A percentile compares a stretch with the other conserved stretches of the same genome.
phyloP scores from a whole-genome alignment of 495 filamentous ascomycete genomes.

The Penicillium simplicissimum region DNA sequence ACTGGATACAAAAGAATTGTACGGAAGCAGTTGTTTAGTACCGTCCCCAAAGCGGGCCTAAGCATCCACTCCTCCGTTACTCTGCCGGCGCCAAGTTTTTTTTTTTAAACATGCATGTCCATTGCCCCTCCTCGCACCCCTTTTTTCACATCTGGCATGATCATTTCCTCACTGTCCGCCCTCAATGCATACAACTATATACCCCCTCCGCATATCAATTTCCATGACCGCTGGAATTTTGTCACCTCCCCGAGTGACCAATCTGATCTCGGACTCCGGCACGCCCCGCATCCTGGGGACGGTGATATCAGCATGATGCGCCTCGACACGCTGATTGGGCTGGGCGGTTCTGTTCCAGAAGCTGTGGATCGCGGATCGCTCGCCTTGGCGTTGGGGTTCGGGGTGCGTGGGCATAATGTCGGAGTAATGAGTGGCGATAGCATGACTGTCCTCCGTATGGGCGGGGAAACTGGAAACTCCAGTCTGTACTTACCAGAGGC shows the following conservation, averaged over 20 bases:
- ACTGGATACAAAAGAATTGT: slow-evolving; percentile 18
- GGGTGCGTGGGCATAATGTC: slow-evolving; percentile 21
- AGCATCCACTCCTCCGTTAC: slow-evolving; percentile 7
- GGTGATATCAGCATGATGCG: slow-evolving; percentile 44
- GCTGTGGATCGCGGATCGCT: slow-evolving; percentile 44
- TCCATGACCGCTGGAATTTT: background rate
- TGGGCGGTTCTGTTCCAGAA: slow-evolving; percentile 38
- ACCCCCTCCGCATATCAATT: background rate
- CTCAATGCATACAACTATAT: background rate
- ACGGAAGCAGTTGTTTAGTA: background rate
- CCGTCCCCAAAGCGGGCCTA: slow-evolving; percentile 8
- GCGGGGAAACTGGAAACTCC: no score
- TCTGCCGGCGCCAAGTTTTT: background rate
- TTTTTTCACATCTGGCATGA: background rate
- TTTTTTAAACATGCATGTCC: background rate
- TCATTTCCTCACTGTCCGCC: background rate
- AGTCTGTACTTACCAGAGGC: no score
- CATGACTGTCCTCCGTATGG: background rate
- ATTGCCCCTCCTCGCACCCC: background rate
- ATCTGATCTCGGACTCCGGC: slow-evolving; percentile 32
- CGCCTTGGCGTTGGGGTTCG: slow-evolving; percentile 37
- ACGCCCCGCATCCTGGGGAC: slow-evolving; percentile 39
- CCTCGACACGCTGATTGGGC: slow-evolving; percentile 25
- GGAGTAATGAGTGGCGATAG: background rate
- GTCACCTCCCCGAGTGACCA: slow-evolving; percentile 6